Evolutionary conservation across 352 stramenopile genomes (phyloP), one percentile per base, ranked within the genome.

Genomic region (Pythium phragmiticola): DNA sequence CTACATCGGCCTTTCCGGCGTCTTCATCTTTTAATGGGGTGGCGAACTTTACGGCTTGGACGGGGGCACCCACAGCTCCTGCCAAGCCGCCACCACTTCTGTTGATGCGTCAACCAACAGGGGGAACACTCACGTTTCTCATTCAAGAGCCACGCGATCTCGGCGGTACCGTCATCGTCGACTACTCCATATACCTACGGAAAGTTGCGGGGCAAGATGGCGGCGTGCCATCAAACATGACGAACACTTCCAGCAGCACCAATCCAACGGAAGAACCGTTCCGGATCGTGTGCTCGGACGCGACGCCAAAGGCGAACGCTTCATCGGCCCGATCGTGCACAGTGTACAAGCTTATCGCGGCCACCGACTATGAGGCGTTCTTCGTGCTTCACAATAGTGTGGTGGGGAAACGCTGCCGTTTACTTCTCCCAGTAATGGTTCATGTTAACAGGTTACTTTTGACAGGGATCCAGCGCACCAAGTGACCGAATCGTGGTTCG

Each of bases 351-450:
- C 63, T 90, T 0, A 45, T 84, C 23, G 59, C 59, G 2, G 46
- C 34, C 3, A 76, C 72, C 37, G 75, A 36, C n/a, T 90, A 88
- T 46, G 78, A 87, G 58, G 52, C 74, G 0, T 88, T 79, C 54
- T 60, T 74, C 19, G 67, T 70, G 1, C 66, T 85, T 8, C 50
- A 69, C 0, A 90, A 87, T 30, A 55, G 14, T 17, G 41, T 69
- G 57, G 80, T 87, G 71, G 30, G 61, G n/a, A 17, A 42, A 17
- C 16, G 21, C 9, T 23, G 3, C 26, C 46, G 23, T 13, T 33
- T n/a, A 21, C 16, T 1, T 19, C 26, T 26, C 30, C 43, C 41
- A 26, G 48, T 21, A 37, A 12, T 6, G 60, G 60, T 14, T 43
- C 36, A 28, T 30, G n/a, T 7, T 12, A 39, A 39, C 34, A 39